These are phyloP conservation scores for Linnemannia hyalina DNA, from an alignment of 192 early-diverging fungal genomes.

Conservation along the genomic window DNA sequence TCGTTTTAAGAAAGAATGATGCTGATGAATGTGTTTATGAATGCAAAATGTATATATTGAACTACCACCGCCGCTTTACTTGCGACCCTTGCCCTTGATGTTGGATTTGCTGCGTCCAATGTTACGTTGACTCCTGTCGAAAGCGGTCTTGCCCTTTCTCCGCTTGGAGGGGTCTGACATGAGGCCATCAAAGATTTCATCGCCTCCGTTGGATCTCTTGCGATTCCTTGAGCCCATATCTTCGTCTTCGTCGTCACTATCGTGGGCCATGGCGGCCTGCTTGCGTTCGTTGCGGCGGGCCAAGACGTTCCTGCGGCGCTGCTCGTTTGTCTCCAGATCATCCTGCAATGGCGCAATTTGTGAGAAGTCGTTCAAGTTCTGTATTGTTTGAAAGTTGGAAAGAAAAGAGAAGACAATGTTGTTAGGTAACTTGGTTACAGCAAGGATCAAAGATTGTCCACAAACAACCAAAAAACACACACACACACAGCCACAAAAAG, in stretches of 20 bases:
- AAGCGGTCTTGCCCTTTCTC: slow-evolving; percentile 35
- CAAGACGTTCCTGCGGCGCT: slow-evolving; percentile 62
- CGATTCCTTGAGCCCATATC: slow-evolving; percentile 29
- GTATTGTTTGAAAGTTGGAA: slow-evolving; percentile 4
- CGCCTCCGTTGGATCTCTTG: slow-evolving; percentile 19
- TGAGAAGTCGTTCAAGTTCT: slow-evolving; percentile 71
- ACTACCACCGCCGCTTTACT: background rate
- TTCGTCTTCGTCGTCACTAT: slow-evolving; percentile 50
- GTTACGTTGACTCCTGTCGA: slow-evolving; percentile 50
- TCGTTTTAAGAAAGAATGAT: background rate
- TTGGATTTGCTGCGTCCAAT: slow-evolving; percentile 17
- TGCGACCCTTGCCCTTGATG: slow-evolving; percentile 33
- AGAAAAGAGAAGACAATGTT: background rate
- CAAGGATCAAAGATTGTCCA: background rate
- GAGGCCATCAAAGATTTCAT: slow-evolving; percentile 55
- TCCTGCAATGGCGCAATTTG: slow-evolving; percentile 63
- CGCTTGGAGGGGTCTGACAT: slow-evolving; percentile 42
- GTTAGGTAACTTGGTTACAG: background rate
- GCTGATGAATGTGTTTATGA: background rate
- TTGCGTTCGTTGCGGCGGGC: slow-evolving; percentile 57
- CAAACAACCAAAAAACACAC: background rate
- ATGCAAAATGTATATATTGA: background rate
- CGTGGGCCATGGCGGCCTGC: slow-evolving; percentile 35
- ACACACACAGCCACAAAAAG: background rate
- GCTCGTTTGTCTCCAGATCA: slow-evolving; percentile 61